Conservation (phyloP, 2,329 filamentous ascomycete species). For the Colletotrichum sp. region DNA sequence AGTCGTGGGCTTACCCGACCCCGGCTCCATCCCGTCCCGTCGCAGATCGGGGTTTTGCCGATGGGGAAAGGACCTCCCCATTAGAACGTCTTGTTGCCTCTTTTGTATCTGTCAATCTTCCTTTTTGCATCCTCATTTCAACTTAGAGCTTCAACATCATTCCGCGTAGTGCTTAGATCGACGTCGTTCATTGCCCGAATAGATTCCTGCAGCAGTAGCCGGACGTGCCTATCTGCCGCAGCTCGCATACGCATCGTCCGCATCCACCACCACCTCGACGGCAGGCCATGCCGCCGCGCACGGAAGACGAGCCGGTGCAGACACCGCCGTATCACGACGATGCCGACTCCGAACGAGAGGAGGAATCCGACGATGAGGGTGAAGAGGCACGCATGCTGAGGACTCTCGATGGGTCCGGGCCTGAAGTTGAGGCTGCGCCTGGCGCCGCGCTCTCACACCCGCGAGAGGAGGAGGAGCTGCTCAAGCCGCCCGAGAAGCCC, state of each 20-base stretch:
- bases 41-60: background rate
- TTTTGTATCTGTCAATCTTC: background rate
- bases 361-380: background rate
- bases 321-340: background rate
- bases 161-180: background rate
- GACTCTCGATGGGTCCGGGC: background rate
- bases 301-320: background rate
- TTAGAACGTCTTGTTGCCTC: background rate
- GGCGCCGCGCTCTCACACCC: background rate
- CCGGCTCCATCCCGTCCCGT: background rate
- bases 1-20: background rate
- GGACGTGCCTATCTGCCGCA: background rate
- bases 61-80: background rate
- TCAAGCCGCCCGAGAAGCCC: slow-evolving; percentile 19
- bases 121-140: background rate
- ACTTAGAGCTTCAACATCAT: background rate
- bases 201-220: background rate
- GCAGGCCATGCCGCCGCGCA: background rate
- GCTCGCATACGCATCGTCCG: background rate
- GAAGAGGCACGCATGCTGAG: background rate
- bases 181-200: background rate
- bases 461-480: background rate
- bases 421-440: background rate
- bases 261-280: background rate
- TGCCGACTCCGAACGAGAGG: background rate